Conservation (phyloP, 2,329 filamentous ascomycete species). For the Phaeosphaeria sp. region DNA sequence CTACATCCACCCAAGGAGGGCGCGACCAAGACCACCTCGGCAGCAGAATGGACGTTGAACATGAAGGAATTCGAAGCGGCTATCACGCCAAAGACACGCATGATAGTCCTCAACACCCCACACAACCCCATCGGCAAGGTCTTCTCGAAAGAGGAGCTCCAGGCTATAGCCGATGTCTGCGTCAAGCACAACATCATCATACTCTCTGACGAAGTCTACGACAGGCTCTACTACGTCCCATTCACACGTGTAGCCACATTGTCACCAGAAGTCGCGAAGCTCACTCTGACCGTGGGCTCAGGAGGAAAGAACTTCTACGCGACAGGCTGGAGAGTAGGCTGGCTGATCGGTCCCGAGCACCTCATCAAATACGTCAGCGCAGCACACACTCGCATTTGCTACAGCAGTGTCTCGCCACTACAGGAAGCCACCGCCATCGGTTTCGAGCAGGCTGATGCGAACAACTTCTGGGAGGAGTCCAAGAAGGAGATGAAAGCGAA, state of each 20-base stretch:
- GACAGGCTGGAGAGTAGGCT: constrained; percentile 96
- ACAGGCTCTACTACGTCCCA: constrained; percentile 91
- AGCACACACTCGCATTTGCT: constrained; percentile 96
- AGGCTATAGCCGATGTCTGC: constrained; percentile 84
- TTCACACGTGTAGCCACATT: constrained; percentile 93
- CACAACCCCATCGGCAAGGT: constrained; percentile 98
- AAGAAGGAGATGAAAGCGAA: constrained; percentile 89
- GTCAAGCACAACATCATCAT: constrained; percentile 95
- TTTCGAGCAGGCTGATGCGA: constrained; percentile 85
- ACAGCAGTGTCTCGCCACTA: constrained; percentile 88
- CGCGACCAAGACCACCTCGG: constrained; percentile 78
- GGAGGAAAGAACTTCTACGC: constrained; percentile 99
- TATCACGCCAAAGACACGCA: constrained; percentile 87
- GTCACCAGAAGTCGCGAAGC: constrained; percentile 84
- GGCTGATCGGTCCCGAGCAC: constrained; percentile 87
- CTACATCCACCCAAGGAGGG: constrained; percentile 86
- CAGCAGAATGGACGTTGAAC: constrained; percentile 87
- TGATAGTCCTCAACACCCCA: constrained; percentile 90
- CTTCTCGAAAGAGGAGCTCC: constrained; percentile 82
- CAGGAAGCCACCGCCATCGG: constrained; percentile 95
- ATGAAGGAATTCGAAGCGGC: constrained; percentile 81
- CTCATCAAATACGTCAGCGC: constrained; percentile 90
- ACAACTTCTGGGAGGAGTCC: constrained; percentile 86
- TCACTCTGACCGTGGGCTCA: constrained; percentile 93
- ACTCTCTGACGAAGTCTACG: constrained; percentile 76